Evolutionary conservation across 129 eudicot species (phyloP).

Genomic region (Tanacetum coccineum): DNA sequence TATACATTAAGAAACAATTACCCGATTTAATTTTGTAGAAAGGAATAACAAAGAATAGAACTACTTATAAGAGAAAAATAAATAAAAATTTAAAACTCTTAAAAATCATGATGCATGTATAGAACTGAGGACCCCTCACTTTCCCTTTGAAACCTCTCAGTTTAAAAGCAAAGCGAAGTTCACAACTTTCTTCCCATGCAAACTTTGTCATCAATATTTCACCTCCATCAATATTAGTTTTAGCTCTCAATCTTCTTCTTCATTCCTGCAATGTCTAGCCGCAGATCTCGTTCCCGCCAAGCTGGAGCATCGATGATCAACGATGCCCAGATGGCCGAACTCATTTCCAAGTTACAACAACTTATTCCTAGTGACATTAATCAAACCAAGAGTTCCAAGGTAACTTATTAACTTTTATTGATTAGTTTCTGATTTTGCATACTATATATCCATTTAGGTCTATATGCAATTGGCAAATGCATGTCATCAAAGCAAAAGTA

Average conservation of each 20-base stretch:
- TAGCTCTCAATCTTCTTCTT: background rate
- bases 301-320: conserved; percentile 53
- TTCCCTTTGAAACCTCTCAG: conserved; percentile 14
- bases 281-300: conserved; percentile 85
- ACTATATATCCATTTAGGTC: conserved; percentile 5
- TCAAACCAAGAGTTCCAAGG: conserved; percentile 76
- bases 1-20: too few relatives aligned
- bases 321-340: conserved; percentile 87
- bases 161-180: conserved; percentile 29
- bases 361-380: conserved; percentile 63
- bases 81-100: background rate
- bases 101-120: conserved; percentile 21
- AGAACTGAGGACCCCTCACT: conserved; percentile 9
- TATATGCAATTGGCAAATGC: conserved; percentile 8
- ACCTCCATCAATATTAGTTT: conserved; percentile 15
- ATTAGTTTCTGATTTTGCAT: conserved; percentile 13
- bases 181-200: conserved; percentile 36
- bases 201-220: conserved; percentile 19
- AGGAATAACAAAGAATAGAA: background rate
- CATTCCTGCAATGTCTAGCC: conserved; percentile 64
- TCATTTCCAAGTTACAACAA: conserved; percentile 75
- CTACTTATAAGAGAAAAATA: background rate
- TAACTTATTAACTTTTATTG: conserved; percentile 14
- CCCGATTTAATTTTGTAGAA: background rate
- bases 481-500: conserved; percentile 18